Conservation (phyloP, 2,329 filamentous ascomycete species). For the Didymella keratinophila region DNA sequence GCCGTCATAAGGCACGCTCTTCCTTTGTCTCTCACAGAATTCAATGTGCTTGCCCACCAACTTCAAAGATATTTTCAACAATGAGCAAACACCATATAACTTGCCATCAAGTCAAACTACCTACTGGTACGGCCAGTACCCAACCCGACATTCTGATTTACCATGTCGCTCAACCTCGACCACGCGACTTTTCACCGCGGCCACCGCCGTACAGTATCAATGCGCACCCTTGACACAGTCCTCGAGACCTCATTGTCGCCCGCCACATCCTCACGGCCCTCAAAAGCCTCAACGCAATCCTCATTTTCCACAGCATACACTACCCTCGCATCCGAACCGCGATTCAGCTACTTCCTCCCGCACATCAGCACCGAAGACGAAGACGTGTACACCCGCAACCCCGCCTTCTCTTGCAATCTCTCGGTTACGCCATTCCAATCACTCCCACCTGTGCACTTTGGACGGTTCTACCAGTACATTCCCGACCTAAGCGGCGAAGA, state of each 20-base stretch:
- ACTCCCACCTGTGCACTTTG: not conserved
- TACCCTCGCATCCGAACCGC: not conserved
- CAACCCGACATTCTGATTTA: not conserved
- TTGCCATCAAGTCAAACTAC: not conserved
- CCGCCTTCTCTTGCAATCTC: not conserved
- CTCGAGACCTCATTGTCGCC: conserved; percentile 20
- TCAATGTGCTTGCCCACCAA: not conserved
- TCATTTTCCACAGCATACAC: not conserved
- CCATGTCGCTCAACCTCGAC: not conserved
- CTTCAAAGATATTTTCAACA: not conserved
- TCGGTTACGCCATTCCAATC: not conserved
- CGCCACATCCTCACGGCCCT: conserved; percentile 25
- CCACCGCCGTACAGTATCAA: not conserved
- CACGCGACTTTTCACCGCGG: not conserved
- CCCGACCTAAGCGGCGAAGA: not conserved
- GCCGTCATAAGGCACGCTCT: not conserved
- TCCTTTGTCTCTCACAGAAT: not conserved
- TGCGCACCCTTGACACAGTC: not conserved
- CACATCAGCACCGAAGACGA: conserved; percentile 5
- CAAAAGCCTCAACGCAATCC: not conserved
- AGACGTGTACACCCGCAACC: not conserved
- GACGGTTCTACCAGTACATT: not conserved
- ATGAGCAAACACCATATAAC: not conserved
- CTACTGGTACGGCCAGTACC: not conserved
- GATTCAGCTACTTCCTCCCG: conserved; percentile 3